Percentiles rank a stretch among this genome's conserved stretches.
Conservation (phyloP, 805 yeast genomes). For the Kluyveromyces wickerhamii region DNA sequence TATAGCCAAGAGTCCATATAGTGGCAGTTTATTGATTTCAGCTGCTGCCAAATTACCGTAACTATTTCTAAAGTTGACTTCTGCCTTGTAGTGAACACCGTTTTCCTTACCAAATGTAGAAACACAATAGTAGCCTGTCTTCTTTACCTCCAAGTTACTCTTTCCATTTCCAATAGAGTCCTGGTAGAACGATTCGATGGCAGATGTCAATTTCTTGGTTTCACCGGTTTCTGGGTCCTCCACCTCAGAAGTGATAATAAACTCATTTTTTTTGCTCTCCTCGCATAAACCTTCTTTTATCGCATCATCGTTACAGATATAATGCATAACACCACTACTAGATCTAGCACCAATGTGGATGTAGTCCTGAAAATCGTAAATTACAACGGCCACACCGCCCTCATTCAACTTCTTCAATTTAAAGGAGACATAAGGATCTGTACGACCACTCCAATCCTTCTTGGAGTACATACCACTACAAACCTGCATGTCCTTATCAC, state of each 20-base stretch:
- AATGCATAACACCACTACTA: constrained; percentile 41
- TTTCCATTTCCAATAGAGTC: constrained; percentile 51
- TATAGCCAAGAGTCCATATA: constrained; percentile 79
- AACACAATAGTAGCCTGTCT: constrained; percentile 90
- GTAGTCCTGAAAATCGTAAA: constrained; percentile 80
- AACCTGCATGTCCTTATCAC: constrained; percentile 47
- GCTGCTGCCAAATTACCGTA: constrained; percentile 85
- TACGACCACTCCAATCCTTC: constrained; percentile 78
- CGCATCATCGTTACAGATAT: constrained; percentile 69
- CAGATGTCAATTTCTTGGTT: constrained; percentile 45
- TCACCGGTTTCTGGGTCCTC: constrained; percentile 40
- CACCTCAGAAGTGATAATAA: constrained; percentile 43
- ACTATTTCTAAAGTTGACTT: constrained; percentile 83
- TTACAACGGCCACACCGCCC: constrained; percentile 51
- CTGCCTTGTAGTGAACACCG: constrained; percentile 45
- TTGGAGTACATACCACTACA: constrained; percentile 90
- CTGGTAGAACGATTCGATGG: constrained; percentile 50
- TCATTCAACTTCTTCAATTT: constrained; percentile 32
- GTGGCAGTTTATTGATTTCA: constrained; percentile 84
- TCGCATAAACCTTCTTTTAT: constrained; percentile 50
- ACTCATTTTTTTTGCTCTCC: constrained; percentile 47
- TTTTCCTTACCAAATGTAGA: constrained; percentile 49
- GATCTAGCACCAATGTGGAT: constrained; percentile 52
- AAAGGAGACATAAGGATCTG: constrained; percentile 52
- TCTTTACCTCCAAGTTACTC: constrained; percentile 52